Evolutionary conservation across 148 eudicot species (phyloP).

Genomic region (Silene latifolia): DNA sequence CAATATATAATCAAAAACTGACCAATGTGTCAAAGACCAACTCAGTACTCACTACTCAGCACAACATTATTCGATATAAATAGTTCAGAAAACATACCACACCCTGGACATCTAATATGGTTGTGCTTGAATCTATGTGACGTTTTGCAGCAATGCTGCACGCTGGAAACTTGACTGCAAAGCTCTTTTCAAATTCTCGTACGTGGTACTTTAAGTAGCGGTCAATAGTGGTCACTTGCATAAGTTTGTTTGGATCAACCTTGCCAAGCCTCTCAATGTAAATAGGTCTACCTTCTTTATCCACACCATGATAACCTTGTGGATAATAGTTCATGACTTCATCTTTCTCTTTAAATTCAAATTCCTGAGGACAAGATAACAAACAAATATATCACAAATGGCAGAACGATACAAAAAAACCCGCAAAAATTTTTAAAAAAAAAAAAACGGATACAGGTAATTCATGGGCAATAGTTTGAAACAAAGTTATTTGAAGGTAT

Average conservation of each 20-base stretch:
- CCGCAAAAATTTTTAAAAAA: constrained; percentile 7
- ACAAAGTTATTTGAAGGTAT: not conserved
- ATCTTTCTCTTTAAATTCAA: constrained; percentile 70
- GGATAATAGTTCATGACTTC: constrained; percentile 90
- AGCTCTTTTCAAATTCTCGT: constrained; percentile 80
- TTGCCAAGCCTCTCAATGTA: constrained; percentile 86
- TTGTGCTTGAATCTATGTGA: constrained; percentile 90
- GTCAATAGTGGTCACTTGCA: constrained; percentile 89
- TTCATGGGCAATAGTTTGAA: not conserved
- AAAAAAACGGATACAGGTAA: not conserved
- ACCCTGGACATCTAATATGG: constrained; percentile 94
- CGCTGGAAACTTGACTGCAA: constrained; percentile 78
- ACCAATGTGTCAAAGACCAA: not conserved
- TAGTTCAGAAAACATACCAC: constrained; percentile 54
- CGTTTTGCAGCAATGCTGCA: constrained; percentile 82
- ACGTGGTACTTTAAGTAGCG: constrained; percentile 86
- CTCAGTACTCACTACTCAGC: not conserved
- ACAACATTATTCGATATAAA: not conserved
- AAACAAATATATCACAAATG: constrained; percentile 4
- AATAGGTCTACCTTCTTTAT: constrained; percentile 85
- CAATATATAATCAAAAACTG: not conserved
- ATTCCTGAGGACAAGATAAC: constrained; percentile 48
- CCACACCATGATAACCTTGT: constrained; percentile 96
- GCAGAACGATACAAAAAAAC: not conserved
- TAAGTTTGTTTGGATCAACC: constrained; percentile 83